Base-by-base conservation (phyloP, 192 early-diverging fungal species). In the Backusella mclennaniae region DNA sequence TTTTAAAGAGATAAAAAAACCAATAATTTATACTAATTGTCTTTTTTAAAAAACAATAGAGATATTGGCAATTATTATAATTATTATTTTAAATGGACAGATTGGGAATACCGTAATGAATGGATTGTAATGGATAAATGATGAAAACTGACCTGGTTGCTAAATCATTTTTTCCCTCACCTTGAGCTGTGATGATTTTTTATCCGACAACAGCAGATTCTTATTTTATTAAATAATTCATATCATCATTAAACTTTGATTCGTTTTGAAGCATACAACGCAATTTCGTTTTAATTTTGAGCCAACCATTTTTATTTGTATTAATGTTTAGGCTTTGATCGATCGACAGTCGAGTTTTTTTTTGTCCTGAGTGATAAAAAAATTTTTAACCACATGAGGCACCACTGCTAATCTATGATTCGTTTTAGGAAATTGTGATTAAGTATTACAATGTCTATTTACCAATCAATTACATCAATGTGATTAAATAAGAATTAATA, bases 391-490 rank as follows among this genome's bases (percentile, higher is more conserved):
- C 56, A 63, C 26, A 63, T 63, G 56, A 63, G 56, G 23, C 12
- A 63, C 56, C 11, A 26, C 23, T 49, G 46, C 46, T 49, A n/a
- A 49, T 49, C 11, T 49, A n/a, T 49, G 19, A 49, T 49, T 63
- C 11, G 26, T 29, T 23, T 63, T 63, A 29, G 56, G 56, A 63
- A 63, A 63, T 63, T 63, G 56, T 63, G 56, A 63, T 63, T 63
- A 63, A 63, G 56, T 29, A 63, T 15, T 63, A 63, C 56, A 63
- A 29, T 29, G 3, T 23, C 26, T 11, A 9, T 29, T 63, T 11
- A 63, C 56, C 56, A 63, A 63, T 63, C 56, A 63, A 63, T 63
- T 63, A 63, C 56, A 26, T 63, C 56, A 63, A 29, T 63, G 56
- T 63, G 56, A 63, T 63, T 63, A 29, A 63, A 63, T 63, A 23